Percentiles rank a stretch among this genome's conserved stretches.
phyloP scores from a whole-genome alignment of 139 green algal genomes.

The Gonium pectorale region DNA sequence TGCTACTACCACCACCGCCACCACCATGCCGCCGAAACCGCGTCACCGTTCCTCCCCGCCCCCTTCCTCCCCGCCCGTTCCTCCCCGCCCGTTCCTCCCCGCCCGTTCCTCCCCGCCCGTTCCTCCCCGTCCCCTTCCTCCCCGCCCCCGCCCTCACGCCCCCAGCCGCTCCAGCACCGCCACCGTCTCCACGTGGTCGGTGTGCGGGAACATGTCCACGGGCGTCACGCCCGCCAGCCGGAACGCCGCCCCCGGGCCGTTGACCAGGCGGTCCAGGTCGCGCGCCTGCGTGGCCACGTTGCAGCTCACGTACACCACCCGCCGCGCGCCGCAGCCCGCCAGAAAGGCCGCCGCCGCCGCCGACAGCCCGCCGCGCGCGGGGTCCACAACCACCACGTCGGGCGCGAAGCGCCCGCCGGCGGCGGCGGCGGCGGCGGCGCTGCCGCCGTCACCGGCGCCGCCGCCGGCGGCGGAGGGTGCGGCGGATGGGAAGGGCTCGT shows the following conservation, averaged over 20 bases:
- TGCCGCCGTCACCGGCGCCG: neutral
- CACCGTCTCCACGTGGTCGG: slow-evolving; percentile 84
- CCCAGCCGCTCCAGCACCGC: slow-evolving; percentile 70
- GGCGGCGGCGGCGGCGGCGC: neutral
- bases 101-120: no score
- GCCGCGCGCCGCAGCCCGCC: slow-evolving; percentile 52
- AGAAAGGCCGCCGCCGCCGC: slow-evolving; percentile 69
- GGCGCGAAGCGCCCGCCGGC: neutral
- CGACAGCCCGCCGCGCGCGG: slow-evolving; percentile 82
- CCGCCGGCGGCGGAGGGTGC: neutral
- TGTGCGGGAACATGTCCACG: slow-evolving; percentile 91
- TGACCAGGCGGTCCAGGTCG: slow-evolving; percentile 67
- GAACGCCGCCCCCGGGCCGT: slow-evolving; percentile 70
- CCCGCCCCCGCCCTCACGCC: neutral
- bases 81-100: no score
- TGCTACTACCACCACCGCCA: no score
- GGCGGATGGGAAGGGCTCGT: no score
- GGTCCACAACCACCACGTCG: slow-evolving; percentile 80
- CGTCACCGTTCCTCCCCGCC: no score
- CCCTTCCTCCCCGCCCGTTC: no score
- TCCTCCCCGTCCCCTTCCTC: no score
- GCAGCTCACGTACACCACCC: slow-evolving; percentile 94
- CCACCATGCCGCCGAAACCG: no score
- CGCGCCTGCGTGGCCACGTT: slow-evolving; percentile 75
- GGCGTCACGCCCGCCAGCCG: slow-evolving; percentile 61